A percentile compares a stretch with the other conserved stretches of the same genome.
These are phyloP conservation scores for Aspergillus homomorphus DNA, from an alignment of 495 filamentous ascomycete species.

Conservation along the genomic window DNA sequence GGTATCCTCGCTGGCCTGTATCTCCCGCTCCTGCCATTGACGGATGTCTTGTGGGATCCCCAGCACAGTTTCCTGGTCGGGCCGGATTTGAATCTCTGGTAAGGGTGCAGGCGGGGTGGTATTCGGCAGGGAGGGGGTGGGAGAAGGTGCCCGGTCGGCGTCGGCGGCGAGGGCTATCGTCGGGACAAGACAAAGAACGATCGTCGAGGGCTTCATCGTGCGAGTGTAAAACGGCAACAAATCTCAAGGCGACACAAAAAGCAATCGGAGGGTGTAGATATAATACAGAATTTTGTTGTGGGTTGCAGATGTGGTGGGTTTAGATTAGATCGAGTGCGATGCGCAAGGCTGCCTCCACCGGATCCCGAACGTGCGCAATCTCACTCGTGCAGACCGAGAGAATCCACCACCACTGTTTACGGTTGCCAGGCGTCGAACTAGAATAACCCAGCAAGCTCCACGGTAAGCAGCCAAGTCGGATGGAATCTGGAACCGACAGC, in stretches of 20 bases:
- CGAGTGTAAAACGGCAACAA: not conserved
- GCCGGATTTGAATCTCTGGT: constrained; percentile 18
- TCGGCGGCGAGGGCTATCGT: constrained; percentile 30
- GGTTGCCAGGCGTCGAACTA: not conserved
- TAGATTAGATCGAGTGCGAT: not conserved
- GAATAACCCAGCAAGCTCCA: not conserved
- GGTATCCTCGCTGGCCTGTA: not conserved
- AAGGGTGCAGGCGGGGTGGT: constrained; percentile 28
- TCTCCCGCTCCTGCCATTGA: constrained; percentile 13
- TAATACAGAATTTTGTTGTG: not conserved
- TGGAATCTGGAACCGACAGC: constrained; percentile 4
- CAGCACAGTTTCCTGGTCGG: constrained; percentile 7
- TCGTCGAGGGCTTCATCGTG: constrained; percentile 33
- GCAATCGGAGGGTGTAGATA: not conserved
- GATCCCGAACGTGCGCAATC: not conserved
- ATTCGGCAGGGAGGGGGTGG: constrained; percentile 25
- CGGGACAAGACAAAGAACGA: constrained; percentile 35
- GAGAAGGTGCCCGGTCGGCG: constrained; percentile 20
- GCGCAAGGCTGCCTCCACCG: not conserved
- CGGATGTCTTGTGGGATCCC: constrained; percentile 11
- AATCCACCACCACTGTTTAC: not conserved
- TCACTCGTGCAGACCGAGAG: not conserved
- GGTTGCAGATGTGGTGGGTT: not conserved
- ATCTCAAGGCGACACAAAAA: not conserved
- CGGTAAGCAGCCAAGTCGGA: not conserved